Evolutionary conservation across 768 basidiomycete species (phyloP).

Genomic region (Kwoniella bestiolae): DNA sequence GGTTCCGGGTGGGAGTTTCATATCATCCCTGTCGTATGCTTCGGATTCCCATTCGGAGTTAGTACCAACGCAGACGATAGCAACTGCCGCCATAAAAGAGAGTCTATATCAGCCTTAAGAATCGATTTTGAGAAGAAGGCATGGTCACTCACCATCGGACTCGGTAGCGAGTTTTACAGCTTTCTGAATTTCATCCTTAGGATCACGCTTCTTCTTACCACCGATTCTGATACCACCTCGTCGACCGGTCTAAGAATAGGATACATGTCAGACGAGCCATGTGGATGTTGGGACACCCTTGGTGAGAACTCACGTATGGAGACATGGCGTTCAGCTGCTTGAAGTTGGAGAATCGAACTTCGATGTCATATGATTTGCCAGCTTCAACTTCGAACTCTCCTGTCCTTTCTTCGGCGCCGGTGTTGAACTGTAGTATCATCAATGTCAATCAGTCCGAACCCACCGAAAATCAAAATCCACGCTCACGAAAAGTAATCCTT

Average conservation of each 20-base stretch:
- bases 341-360: slow-evolving; percentile 51
- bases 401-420: slow-evolving; percentile 34
- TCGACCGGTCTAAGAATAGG: slow-evolving; percentile 33
- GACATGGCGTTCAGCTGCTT: slow-evolving; percentile 46
- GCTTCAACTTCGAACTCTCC: slow-evolving; percentile 30
- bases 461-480: not conserved
- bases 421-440: slow-evolving; percentile 31
- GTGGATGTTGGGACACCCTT: not conserved
- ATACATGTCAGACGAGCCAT: not conserved
- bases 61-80: slow-evolving; percentile 65
- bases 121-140: not conserved
- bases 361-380: slow-evolving; percentile 31
- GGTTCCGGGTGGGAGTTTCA: slow-evolving; percentile 57
- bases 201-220: slow-evolving; percentile 28
- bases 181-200: slow-evolving; percentile 45
- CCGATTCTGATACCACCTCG: slow-evolving; percentile 49
- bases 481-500: slow-evolving; percentile 35
- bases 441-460: not conserved
- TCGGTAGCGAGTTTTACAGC: slow-evolving; percentile 57
- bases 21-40: slow-evolving; percentile 71
- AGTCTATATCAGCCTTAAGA: too few relatives aligned
- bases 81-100: slow-evolving; percentile 55
- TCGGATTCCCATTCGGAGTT: slow-evolving; percentile 76
- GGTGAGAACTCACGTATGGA: slow-evolving; percentile 38
- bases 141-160: slow-evolving; percentile 59